These are phyloP conservation scores for Chlorophyllum brunneum DNA, from an alignment of 768 basidiomycete species.

Conservation along the genomic window DNA sequence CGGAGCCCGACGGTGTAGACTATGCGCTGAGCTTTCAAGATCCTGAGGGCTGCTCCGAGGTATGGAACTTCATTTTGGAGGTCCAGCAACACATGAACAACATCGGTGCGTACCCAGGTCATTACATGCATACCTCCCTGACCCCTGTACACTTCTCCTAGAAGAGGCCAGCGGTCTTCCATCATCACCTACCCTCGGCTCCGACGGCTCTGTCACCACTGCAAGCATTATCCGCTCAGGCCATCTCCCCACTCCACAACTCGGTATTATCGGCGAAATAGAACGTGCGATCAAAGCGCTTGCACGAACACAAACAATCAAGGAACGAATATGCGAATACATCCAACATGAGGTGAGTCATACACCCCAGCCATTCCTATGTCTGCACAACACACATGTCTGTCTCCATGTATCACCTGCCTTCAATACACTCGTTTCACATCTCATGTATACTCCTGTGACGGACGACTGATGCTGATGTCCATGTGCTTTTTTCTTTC, in stretches of 20 bases:
- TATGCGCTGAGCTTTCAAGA: slow-evolving; percentile 98
- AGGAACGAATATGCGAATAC: slow-evolving; percentile 87
- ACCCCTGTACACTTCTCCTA: slow-evolving; percentile 15
- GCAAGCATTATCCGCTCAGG: slow-evolving; percentile 66
- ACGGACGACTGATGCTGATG: slow-evolving; percentile 22
- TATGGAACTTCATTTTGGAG: slow-evolving; percentile 95
- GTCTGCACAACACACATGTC: slow-evolving; percentile 5
- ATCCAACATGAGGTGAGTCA: slow-evolving; percentile 76
- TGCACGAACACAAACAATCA: slow-evolving; percentile 64
- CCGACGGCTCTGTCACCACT: slow-evolving; percentile 57
- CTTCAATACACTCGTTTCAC: slow-evolving; percentile 13
- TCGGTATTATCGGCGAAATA: slow-evolving; percentile 77
- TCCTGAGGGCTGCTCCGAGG: slow-evolving; percentile 89
- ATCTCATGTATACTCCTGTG: slow-evolving; percentile 1
- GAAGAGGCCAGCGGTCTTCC: slow-evolving; percentile 37
- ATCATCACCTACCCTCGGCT: slow-evolving; percentile 58
- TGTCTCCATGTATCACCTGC: slow-evolving; percentile 12
- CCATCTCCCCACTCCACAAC: slow-evolving; percentile 68
- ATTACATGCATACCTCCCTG: not conserved
- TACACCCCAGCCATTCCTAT: slow-evolving; percentile 8
- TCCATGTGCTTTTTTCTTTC: slow-evolving; percentile 20
- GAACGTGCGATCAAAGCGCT: slow-evolving; percentile 76
- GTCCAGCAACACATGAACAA: slow-evolving; percentile 81
- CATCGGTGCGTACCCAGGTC: slow-evolving; percentile 41
- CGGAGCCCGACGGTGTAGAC: slow-evolving; percentile 90